phyloP scores from a whole-genome alignment of 2,329 filamentous ascomycete genomes.

The Botrytis byssoidea region DNA sequence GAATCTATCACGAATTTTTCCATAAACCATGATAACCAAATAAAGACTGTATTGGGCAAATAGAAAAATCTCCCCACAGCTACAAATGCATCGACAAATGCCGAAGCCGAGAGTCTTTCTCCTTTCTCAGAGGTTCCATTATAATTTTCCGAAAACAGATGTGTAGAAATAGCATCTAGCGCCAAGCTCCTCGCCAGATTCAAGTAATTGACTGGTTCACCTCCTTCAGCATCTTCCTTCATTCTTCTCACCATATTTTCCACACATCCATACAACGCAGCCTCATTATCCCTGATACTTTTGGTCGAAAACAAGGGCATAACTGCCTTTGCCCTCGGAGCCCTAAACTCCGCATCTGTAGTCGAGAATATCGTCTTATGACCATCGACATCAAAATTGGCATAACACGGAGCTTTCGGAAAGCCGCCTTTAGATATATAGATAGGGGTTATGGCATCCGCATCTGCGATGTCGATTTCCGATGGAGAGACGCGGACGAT shows the following conservation, averaged over 20 bases:
- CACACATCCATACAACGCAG: slow-evolving; percentile 44
- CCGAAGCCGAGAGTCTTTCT: slow-evolving; percentile 43
- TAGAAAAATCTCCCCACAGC: slow-evolving; percentile 55
- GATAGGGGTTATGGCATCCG: slow-evolving; percentile 44
- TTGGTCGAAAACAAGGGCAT: slow-evolving; percentile 49
- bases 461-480: slow-evolving; percentile 40
- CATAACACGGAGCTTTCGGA: slow-evolving; percentile 50
- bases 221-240: slow-evolving; percentile 38
- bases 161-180: slow-evolving; percentile 53
- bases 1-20: slow-evolving; percentile 42
- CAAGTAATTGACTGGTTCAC: slow-evolving; percentile 47
- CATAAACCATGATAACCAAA: slow-evolving; percentile 37
- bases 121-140: slow-evolving; percentile 42
- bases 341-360: slow-evolving; percentile 43
- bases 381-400: slow-evolving; percentile 57
- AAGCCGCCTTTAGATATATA: slow-evolving; percentile 55
- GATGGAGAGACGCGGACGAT: slow-evolving; percentile 40
- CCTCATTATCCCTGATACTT: slow-evolving; percentile 43
- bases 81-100: slow-evolving; percentile 55
- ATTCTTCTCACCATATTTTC: slow-evolving; percentile 45
- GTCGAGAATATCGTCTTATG: slow-evolving; percentile 54
- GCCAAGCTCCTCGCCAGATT: slow-evolving; percentile 50
- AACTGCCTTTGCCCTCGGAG: slow-evolving; percentile 50
- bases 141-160: slow-evolving; percentile 53
- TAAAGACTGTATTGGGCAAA: slow-evolving; percentile 45